A percentile compares a stretch with the other conserved stretches of the same genome.
These are phyloP conservation scores for Holtermanniella nyarrowii DNA, from an alignment of 768 basidiomycete genomes.

Conservation along the genomic window DNA sequence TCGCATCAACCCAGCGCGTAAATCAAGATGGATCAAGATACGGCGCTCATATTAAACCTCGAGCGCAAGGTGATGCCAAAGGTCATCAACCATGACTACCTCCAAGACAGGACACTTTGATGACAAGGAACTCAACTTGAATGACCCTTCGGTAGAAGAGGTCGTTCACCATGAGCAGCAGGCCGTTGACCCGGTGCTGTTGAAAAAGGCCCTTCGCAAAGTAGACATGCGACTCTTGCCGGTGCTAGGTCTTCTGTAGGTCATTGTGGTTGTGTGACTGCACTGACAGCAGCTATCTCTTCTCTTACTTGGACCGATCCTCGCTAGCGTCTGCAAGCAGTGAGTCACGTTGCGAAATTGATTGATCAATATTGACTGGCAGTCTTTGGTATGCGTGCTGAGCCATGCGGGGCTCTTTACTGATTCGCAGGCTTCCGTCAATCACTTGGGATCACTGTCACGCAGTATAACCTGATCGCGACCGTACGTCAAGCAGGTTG, in stretches of 20 bases:
- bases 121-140: too few relatives aligned
- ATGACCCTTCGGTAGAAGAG: too few relatives aligned
- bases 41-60: too few relatives aligned
- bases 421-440: neutral
- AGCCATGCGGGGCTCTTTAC: neutral
- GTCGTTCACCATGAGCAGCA: neutral
- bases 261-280: too few relatives aligned
- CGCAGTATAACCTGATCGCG: conserved; percentile 5
- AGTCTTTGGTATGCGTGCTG: conserved; percentile 1
- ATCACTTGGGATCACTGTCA: neutral
- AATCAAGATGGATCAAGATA: too few relatives aligned
- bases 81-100: too few relatives aligned
- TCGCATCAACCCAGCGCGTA: too few relatives aligned
- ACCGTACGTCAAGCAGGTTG: conserved; percentile 1
- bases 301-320: conserved; percentile 6
- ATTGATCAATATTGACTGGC: too few relatives aligned
- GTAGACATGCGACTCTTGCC: neutral
- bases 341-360: too few relatives aligned
- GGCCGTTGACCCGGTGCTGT: neutral
- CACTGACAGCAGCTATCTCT: neutral
- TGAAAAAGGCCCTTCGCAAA: neutral
- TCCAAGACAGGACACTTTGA: too few relatives aligned
- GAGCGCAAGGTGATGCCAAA: too few relatives aligned
- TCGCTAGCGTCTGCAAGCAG: conserved; percentile 9
- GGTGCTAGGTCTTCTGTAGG: neutral